phyloP scores from a whole-genome alignment of 495 filamentous ascomycete genomes.

The Penicillium steckii region DNA sequence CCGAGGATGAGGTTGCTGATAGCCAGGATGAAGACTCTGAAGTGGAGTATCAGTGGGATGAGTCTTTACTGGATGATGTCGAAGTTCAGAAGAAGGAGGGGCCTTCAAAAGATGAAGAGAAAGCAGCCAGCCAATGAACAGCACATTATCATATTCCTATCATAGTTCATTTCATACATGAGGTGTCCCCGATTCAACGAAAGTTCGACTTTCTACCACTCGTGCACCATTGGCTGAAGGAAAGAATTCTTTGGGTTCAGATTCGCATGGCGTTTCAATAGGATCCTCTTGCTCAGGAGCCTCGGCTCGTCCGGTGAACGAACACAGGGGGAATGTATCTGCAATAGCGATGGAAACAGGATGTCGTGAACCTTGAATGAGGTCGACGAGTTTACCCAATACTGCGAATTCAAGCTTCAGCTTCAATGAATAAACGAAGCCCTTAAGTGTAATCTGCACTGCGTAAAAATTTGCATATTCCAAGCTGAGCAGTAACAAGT shows the following conservation, averaged over 20 bases:
- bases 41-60: slow-evolving; percentile 35
- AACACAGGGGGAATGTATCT: slow-evolving; percentile 27
- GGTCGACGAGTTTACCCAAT: slow-evolving; percentile 50
- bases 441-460: slow-evolving; percentile 56
- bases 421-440: slow-evolving; percentile 61
- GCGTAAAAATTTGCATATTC: slow-evolving; percentile 54
- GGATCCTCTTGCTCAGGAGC: slow-evolving; percentile 2
- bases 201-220: slow-evolving; percentile 14
- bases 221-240: slow-evolving; percentile 1
- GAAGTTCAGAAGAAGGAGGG: no score
- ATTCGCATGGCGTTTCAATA: not conserved
- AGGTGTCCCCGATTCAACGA: slow-evolving; percentile 13
- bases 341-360: slow-evolving; percentile 27
- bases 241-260: slow-evolving; percentile 21
- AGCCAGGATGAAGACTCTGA: slow-evolving; percentile 51
- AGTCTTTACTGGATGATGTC: slow-evolving; percentile 6
- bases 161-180: slow-evolving; percentile 3
- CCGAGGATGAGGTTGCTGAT: slow-evolving; percentile 45
- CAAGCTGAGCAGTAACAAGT: slow-evolving; percentile 44
- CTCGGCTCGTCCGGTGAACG: slow-evolving; percentile 13
- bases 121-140: not conserved
- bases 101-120: not conserved
- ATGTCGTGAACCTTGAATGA: slow-evolving; percentile 35
- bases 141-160: not conserved
- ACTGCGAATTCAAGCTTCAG: slow-evolving; percentile 63